A percentile compares a stretch with the other conserved stretches of the same genome.
Conservation (phyloP, 768 basidiomycete genomes). For the Termitomyces bulborhizus region DNA sequence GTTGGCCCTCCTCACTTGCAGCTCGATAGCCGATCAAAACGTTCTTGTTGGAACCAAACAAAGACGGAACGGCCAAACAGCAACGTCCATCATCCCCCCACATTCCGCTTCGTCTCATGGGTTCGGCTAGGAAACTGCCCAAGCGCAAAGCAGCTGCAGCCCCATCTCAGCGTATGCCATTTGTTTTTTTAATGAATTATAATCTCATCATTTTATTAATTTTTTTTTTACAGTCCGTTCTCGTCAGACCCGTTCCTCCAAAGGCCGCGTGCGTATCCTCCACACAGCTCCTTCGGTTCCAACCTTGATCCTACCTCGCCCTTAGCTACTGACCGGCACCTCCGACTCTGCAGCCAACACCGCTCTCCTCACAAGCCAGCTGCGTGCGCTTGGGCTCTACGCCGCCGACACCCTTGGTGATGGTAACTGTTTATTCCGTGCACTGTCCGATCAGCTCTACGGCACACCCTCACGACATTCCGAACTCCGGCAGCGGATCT, state of each 20-base stretch:
- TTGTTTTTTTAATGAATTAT: background rate
- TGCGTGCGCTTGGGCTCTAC: conserved; percentile 75
- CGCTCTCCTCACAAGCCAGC: conserved; percentile 58
- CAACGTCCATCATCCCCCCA: background rate
- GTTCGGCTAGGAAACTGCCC: conserved; percentile 11
- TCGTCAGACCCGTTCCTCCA: conserved; percentile 32
- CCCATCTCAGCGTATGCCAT: conserved; percentile 10
- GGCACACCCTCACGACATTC: conserved; percentile 68
- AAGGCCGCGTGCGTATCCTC: conserved; percentile 30
- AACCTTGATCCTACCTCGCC: conserved; percentile 18
- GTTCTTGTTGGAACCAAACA: too few relatives aligned
- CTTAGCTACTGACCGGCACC: conserved; percentile 29
- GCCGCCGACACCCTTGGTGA: conserved; percentile 84
- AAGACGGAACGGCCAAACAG: background rate
- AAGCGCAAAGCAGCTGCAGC: conserved; percentile 1
- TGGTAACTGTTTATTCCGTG: conserved; percentile 92
- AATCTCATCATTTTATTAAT: too few relatives aligned
- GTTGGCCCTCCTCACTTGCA: too few relatives aligned
- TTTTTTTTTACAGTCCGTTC: conserved; percentile 26
- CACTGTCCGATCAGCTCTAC: conserved; percentile 81
- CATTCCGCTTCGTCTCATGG: conserved; percentile 4
- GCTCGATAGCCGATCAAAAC: too few relatives aligned
- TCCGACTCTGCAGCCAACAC: conserved; percentile 12
- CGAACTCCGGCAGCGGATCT: conserved; percentile 67
- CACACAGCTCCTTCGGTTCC: conserved; percentile 3